These are phyloP conservation scores for Neurospora sp. DNA, from an alignment of 495 filamentous ascomycete genomes.

Conservation along the genomic window DNA sequence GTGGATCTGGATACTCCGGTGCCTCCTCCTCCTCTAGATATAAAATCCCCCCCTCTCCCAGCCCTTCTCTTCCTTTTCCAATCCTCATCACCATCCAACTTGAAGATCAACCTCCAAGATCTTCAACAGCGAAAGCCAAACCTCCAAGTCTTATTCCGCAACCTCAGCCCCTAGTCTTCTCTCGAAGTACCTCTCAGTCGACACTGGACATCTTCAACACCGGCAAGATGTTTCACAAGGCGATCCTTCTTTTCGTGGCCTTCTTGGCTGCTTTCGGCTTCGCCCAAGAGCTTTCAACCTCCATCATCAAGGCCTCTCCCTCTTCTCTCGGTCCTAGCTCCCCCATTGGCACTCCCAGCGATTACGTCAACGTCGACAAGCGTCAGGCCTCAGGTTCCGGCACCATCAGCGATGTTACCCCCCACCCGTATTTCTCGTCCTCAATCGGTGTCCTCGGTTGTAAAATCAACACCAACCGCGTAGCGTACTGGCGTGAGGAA, in stretches of 20 bases:
- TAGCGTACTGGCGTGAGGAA: constrained; percentile 26
- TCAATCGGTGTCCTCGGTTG: constrained; percentile 29
- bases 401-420: constrained; percentile 15
- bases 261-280: not conserved
- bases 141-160: not conserved
- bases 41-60: not conserved
- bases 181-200: not conserved
- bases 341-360: not conserved
- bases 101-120: not conserved
- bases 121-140: not conserved
- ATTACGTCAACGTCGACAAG: not conserved
- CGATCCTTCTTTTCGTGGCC: not conserved
- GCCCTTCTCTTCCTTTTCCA: not conserved
- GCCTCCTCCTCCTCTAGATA: not conserved
- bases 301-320: not conserved
- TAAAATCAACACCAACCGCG: constrained; percentile 27
- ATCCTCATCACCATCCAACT: not conserved
- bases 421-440: constrained; percentile 27
- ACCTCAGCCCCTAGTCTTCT: not conserved
- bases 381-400: not conserved
- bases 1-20: not conserved
- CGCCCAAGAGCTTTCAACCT: not conserved
- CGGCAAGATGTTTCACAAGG: not conserved
- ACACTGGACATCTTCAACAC: not conserved
- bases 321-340: not conserved